These are phyloP conservation scores for Mimosa pudica DNA, from an alignment of 306 rosid species.

Conservation along the genomic window DNA sequence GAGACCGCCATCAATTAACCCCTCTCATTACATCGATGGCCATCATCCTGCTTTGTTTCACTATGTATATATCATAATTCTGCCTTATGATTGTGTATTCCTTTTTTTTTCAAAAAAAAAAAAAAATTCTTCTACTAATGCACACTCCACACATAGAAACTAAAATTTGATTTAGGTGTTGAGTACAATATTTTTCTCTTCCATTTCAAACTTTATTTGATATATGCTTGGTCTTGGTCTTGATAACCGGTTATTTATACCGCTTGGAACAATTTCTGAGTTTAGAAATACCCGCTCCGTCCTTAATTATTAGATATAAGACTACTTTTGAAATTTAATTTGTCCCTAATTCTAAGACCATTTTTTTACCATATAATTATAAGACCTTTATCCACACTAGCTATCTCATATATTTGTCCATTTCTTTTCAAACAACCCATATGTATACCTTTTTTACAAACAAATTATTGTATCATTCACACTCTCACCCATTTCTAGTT, in stretches of 20 bases:
- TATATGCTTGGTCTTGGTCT: neutral
- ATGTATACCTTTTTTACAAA: too few relatives aligned
- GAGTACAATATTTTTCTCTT: neutral
- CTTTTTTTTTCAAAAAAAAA: neutral
- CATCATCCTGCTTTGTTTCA: neutral
- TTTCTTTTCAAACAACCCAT: too few relatives aligned
- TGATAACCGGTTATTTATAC: too few relatives aligned
- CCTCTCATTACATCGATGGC: neutral
- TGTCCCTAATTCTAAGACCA: too few relatives aligned
- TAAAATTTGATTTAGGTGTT: neutral
- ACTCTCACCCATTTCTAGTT: too few relatives aligned
- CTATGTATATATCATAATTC: neutral
- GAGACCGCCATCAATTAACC: neutral
- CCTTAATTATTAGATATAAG: too few relatives aligned
- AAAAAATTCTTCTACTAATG: neutral
- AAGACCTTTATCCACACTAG: too few relatives aligned
- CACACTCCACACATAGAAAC: neutral
- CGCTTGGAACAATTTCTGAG: neutral
- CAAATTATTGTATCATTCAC: too few relatives aligned
- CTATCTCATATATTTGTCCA: too few relatives aligned
- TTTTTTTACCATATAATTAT: too few relatives aligned
- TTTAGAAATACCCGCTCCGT: neutral
- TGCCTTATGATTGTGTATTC: neutral
- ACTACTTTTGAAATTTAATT: too few relatives aligned
- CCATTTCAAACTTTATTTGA: neutral